Evolutionary conservation across 192 early-diverging fungal genomes (phyloP).

Genomic region (Rhizophagus prolifer): DNA sequence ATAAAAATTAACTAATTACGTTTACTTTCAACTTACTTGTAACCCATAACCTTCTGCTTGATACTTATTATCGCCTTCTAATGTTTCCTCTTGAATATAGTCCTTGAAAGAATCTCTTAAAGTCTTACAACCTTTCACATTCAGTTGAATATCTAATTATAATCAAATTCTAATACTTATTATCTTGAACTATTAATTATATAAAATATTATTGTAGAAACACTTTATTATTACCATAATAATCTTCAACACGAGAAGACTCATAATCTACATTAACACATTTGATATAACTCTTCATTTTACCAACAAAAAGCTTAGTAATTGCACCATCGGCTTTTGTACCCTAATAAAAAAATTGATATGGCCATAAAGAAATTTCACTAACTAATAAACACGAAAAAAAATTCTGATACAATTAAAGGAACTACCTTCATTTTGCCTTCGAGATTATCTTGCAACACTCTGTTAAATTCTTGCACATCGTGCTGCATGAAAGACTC

Average conservation of each 20-base stretch:
- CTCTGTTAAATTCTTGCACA: constrained; percentile 98
- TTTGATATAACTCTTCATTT: constrained; percentile 97
- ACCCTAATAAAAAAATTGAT: constrained; percentile 41
- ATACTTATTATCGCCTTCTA: constrained; percentile 98
- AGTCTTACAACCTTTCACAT: constrained; percentile 92
- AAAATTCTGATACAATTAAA: not conserved
- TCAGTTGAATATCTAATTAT: constrained; percentile 87
- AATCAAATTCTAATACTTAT: not conserved
- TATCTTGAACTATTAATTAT: not conserved
- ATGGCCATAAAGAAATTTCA: not conserved
- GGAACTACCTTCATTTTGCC: constrained; percentile 88
- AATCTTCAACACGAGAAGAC: constrained; percentile 92
- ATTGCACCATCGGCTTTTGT: constrained; percentile 92
- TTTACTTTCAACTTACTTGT: constrained; percentile 47
- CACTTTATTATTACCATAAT: constrained; percentile 64
- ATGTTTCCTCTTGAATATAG: constrained; percentile 85
- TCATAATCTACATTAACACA: constrained; percentile 96
- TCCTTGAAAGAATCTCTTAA: constrained; percentile 88
- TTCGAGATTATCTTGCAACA: constrained; percentile 96
- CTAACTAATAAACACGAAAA: not conserved
- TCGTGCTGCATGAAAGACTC: constrained; percentile 99
- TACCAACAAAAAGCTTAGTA: constrained; percentile 88
- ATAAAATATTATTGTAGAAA: not conserved
- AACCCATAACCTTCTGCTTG: constrained; percentile 90
- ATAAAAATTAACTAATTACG: no score